These are phyloP conservation scores for Candida schatavii DNA, from an alignment of 805 yeast genomes.

Conservation along the genomic window DNA sequence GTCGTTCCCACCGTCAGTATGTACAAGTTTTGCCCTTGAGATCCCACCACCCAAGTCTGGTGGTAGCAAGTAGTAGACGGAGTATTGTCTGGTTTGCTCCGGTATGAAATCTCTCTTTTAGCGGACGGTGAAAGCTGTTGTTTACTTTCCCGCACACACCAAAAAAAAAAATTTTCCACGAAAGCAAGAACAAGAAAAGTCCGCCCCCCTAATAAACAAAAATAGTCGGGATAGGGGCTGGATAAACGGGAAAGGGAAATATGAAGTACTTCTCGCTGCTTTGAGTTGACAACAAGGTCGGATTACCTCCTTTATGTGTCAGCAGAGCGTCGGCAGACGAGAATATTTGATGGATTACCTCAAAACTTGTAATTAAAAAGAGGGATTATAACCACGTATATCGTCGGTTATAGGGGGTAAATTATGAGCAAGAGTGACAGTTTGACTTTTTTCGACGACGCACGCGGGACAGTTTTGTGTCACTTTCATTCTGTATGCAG, in stretches of 20 bases:
- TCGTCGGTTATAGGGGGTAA: not conserved
- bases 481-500: too few relatives aligned
- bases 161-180: constrained; percentile 1
- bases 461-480: too few relatives aligned
- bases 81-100: too few relatives aligned
- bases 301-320: not conserved
- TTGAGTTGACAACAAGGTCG: not conserved
- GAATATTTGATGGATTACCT: not conserved
- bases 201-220: not conserved
- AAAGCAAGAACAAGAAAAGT: not conserved
- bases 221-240: not conserved
- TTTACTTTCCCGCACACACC: not conserved
- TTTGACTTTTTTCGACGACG: not conserved
- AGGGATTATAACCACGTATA: not conserved
- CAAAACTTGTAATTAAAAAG: not conserved
- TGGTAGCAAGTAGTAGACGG: too few relatives aligned
- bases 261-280: not conserved
- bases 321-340: not conserved
- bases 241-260: not conserved
- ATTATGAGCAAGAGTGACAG: not conserved
- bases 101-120: too few relatives aligned
- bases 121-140: too few relatives aligned
- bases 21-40: too few relatives aligned
- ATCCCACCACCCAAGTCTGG: too few relatives aligned
- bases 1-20: too few relatives aligned